These are phyloP conservation scores for Dryas integrifolia DNA, from an alignment of 331 rosid species.

Conservation along the genomic window DNA sequence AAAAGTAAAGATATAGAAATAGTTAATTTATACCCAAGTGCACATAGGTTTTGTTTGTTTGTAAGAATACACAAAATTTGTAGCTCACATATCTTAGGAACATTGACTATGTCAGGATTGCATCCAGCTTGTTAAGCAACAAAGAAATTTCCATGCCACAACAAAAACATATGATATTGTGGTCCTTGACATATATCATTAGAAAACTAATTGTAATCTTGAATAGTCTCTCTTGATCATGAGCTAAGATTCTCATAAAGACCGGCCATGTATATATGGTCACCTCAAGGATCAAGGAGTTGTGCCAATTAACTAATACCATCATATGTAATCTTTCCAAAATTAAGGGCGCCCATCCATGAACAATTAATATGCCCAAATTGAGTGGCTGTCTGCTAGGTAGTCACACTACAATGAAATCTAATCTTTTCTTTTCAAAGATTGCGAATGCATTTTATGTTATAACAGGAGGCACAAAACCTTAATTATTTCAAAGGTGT, in stretches of 20 bases:
- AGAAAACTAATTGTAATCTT: neutral
- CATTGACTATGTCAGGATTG: neutral
- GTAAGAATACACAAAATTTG: too few relatives aligned
- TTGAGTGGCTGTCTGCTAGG: slow-evolving; percentile 39
- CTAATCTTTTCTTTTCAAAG: slow-evolving; percentile 15
- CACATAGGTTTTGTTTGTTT: neutral
- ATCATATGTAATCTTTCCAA: too few relatives aligned
- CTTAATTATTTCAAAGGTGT: neutral
- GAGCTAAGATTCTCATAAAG: slow-evolving; percentile 29
- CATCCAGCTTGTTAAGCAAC: neutral
- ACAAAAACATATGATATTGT: neutral
- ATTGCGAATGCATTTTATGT: slow-evolving; percentile 2
- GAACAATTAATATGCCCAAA: slow-evolving; percentile 4
- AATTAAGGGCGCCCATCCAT: too few relatives aligned
- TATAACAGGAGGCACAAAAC: neutral
- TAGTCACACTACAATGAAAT: slow-evolving; percentile 25
- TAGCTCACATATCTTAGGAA: neutral
- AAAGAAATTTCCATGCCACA: neutral
- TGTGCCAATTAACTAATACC: neutral
- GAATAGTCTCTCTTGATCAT: slow-evolving; percentile 6
- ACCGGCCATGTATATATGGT: neutral
- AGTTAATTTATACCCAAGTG: neutral
- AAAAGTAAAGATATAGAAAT: too few relatives aligned
- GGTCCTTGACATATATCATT: neutral
- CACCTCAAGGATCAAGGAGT: neutral